Evolutionary conservation across 306 rosid genomes (phyloP).

Genomic region (Vigna radiata): DNA sequence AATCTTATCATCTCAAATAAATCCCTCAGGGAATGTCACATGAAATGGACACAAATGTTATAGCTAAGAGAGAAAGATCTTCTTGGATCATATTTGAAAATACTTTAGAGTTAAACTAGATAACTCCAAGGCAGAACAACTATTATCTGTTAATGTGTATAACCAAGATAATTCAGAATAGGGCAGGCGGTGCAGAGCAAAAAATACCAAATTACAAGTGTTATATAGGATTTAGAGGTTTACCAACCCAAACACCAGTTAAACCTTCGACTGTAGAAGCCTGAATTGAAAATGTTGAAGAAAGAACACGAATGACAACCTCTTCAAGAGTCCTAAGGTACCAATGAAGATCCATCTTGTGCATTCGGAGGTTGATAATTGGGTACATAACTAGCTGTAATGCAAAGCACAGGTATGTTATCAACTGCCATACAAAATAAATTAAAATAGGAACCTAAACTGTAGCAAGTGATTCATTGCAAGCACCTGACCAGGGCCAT

Average conservation of each 20-base stretch:
- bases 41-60: constrained; percentile 3
- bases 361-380: constrained; percentile 79
- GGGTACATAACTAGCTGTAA: constrained; percentile 88
- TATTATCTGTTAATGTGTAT: constrained; percentile 5
- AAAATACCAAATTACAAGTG: not conserved
- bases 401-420: not conserved
- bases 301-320: constrained; percentile 77
- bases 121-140: not conserved
- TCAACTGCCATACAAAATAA: not conserved
- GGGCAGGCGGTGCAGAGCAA: not conserved
- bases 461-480: not conserved
- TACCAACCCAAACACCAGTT: constrained; percentile 96
- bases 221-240: constrained; percentile 19
- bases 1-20: constrained; percentile 1
- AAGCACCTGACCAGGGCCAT: constrained; percentile 60
- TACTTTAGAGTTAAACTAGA: not conserved
- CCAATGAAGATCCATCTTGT: constrained; percentile 85
- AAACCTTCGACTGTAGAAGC: constrained; percentile 77
- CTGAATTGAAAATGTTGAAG: constrained; percentile 71
- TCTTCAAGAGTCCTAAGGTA: constrained; percentile 88
- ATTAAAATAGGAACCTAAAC: not conserved
- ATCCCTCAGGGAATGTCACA: not conserved
- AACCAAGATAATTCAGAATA: not conserved
- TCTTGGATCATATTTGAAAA: not conserved
- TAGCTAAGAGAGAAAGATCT: not conserved